A percentile compares a stretch with the other conserved stretches of the same genome.
Evolutionary conservation across 2,329 filamentous ascomycete species (phyloP).

Genomic region (Exophiala sideris): DNA sequence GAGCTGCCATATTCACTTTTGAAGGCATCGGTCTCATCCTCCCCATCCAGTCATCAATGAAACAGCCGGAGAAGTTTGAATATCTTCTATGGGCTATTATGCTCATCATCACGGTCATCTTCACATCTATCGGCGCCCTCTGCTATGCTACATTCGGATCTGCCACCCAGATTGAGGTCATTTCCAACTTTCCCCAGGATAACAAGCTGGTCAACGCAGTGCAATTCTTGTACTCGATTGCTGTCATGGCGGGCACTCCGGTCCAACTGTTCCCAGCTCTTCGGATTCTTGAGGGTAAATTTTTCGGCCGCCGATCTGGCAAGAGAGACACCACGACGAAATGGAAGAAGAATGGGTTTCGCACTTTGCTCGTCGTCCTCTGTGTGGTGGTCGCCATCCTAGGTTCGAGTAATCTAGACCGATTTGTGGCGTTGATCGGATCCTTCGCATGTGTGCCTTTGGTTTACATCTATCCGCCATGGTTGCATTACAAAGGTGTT

Average conservation of each 20-base stretch:
- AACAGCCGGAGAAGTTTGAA: slow-evolving; percentile 64
- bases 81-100: slow-evolving; percentile 66
- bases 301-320: slow-evolving; percentile 67
- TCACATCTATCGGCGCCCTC: slow-evolving; percentile 67
- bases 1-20: slow-evolving; percentile 73
- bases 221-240: slow-evolving; percentile 70
- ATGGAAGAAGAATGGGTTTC: slow-evolving; percentile 72
- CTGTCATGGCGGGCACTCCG: slow-evolving; percentile 69
- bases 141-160: slow-evolving; percentile 72
- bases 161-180: slow-evolving; percentile 68
- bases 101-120: slow-evolving; percentile 69
- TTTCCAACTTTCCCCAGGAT: slow-evolving; percentile 70
- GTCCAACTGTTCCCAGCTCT: slow-evolving; percentile 73
- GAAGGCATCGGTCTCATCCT: slow-evolving; percentile 75
- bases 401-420: slow-evolving; percentile 67
- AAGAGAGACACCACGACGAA: slow-evolving; percentile 64
- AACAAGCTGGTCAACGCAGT: slow-evolving; percentile 71
- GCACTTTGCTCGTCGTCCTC: slow-evolving; percentile 54
- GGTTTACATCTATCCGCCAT: slow-evolving; percentile 74
- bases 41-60: slow-evolving; percentile 74
- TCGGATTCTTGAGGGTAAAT: slow-evolving; percentile 64
- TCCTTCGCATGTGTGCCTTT: slow-evolving; percentile 71
- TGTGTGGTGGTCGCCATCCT: slow-evolving; percentile 61
- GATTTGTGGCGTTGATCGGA: slow-evolving; percentile 71
- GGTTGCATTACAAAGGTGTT: slow-evolving; percentile 65